phyloP scores from a whole-genome alignment of 352 stramenopile genomes.

The Globisporangium takayamanum region DNA sequence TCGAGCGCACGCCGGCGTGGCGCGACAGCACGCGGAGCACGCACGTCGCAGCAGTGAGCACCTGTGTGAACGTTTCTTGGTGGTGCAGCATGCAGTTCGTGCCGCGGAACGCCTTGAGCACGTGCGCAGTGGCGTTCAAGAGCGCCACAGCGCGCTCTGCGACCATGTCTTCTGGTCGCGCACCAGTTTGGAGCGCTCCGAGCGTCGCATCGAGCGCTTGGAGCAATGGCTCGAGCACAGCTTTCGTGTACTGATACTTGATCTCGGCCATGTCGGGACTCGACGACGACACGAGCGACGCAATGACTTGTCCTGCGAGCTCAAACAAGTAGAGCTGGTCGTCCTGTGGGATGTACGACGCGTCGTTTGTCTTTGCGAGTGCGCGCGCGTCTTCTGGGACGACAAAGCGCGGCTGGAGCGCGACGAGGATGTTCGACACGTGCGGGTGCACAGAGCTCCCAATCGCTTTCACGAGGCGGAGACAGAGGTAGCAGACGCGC shows the following conservation, averaged over 20 bases:
- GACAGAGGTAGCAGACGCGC: slow-evolving; percentile 77
- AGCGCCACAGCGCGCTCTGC: slow-evolving; percentile 49
- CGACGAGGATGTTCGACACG: slow-evolving; percentile 60
- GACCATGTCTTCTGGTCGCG: slow-evolving; percentile 31
- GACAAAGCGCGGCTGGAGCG: slow-evolving; percentile 57
- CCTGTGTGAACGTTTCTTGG: slow-evolving; percentile 68
- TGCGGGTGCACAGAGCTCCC: slow-evolving; percentile 64
- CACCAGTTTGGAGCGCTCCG: slow-evolving; percentile 19
- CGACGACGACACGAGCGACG: slow-evolving; percentile 31
- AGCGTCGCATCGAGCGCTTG: slow-evolving; percentile 55
- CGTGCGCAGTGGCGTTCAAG: slow-evolving; percentile 74
- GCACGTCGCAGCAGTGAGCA: slow-evolving; percentile 53
- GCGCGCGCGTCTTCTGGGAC: slow-evolving; percentile 38
- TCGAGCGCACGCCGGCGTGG: slow-evolving; percentile 54
- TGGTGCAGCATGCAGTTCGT: slow-evolving; percentile 68
- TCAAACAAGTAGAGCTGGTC: slow-evolving; percentile 87
- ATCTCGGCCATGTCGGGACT: slow-evolving; percentile 37
- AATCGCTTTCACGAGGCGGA: slow-evolving; percentile 77
- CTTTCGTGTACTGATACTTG: slow-evolving; percentile 73
- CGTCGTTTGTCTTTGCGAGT: slow-evolving; percentile 28
- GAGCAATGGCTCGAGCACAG: slow-evolving; percentile 65
- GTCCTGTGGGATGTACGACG: slow-evolving; percentile 54
- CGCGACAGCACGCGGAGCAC: slow-evolving; percentile 48
- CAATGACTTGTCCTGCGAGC: slow-evolving; percentile 76
- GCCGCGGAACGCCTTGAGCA: slow-evolving; percentile 79